Conservation (phyloP, 805 yeast species). For the Starmerella vitae region DNA sequence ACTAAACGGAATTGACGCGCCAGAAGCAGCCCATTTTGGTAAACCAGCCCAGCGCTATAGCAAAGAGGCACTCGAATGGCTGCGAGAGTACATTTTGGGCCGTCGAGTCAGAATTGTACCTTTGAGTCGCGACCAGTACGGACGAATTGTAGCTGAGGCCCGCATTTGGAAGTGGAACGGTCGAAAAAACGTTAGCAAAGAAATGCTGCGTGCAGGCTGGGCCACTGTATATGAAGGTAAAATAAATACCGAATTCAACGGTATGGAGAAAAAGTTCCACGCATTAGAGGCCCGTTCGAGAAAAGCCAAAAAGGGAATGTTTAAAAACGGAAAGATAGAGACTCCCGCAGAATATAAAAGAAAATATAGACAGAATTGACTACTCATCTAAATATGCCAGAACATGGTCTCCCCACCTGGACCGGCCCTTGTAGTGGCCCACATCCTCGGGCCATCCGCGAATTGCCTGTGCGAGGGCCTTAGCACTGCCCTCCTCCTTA, state of each 20-base stretch:
- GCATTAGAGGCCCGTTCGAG: conserved; percentile 50
- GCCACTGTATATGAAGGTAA: conserved; percentile 83
- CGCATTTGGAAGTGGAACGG: conserved; percentile 50
- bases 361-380: conserved; percentile 9
- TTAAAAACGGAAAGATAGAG: conserved; percentile 39
- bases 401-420: conserved; percentile 19
- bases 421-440: conserved; percentile 19
- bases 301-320: conserved; percentile 46
- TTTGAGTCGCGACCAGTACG: conserved; percentile 72
- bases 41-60: conserved; percentile 80
- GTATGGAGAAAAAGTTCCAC: conserved; percentile 47
- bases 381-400: conserved; percentile 4
- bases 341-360: conserved; percentile 73
- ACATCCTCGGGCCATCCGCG: conserved; percentile 27
- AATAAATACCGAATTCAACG: conserved; percentile 73
- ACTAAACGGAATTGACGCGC: conserved; percentile 91
- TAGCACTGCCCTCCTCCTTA: conserved; percentile 35
- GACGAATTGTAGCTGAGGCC: conserved; percentile 72
- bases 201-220: conserved; percentile 72
- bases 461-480: conserved; percentile 48
- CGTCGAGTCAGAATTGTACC: conserved; percentile 63
- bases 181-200: conserved; percentile 65
- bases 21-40: conserved; percentile 90
- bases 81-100: conserved; percentile 51
- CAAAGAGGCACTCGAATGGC: conserved; percentile 73